Base-by-base conservation (phyloP, 176 grass and related monocot species). In the Musa schizocarpa region DNA sequence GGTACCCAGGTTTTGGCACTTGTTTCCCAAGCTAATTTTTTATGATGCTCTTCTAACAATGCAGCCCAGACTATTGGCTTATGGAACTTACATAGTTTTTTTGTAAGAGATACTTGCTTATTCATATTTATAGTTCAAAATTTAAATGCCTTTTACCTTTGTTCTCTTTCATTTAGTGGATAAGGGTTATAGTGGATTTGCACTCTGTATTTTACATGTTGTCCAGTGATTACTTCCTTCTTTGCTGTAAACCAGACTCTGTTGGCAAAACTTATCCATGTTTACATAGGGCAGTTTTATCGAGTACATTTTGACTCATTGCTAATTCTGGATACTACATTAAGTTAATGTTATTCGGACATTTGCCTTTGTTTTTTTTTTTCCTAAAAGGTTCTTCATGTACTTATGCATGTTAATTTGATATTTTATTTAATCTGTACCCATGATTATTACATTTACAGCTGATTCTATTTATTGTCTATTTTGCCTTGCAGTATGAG, bases 1-100 rank as follows among this genome's bases (percentile, higher is more conserved):
- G 90, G 95, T 52, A 93, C 90, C 1, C 95, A 99, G 90, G 95
- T 99, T 65, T 53, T 71, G 21, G 1, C 27, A n/a, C 43, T 24
- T 67, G 9, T 49, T 78, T n/a, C 22, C 23, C 12, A 9, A 8
- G 3, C 22, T 27, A 23, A 56, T 34, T 9, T 22, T 56, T 54
- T 0, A 25, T 26, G 20, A 21, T 25, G 23, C 29, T 74, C 13
- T 65, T 3, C 11, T 70, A 10, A 34, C 1, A 48, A 34, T 68
- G 25, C 19, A 62, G 17, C 34, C 34, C 34, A 6, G 34, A 43
- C 34, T 43, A 4, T 22, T 62, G 58, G 58, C 1, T n/a, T 8
- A 57, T 57, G 6, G 54, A 57, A 17, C 54, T 57, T 17, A 43
- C 4, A 43, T 4, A 43, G 4, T 43, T 43, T 43, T 29, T 43